These are phyloP conservation scores for Penicillium concentricum DNA, from an alignment of 2,329 filamentous ascomycete genomes.

Conservation along the genomic window DNA sequence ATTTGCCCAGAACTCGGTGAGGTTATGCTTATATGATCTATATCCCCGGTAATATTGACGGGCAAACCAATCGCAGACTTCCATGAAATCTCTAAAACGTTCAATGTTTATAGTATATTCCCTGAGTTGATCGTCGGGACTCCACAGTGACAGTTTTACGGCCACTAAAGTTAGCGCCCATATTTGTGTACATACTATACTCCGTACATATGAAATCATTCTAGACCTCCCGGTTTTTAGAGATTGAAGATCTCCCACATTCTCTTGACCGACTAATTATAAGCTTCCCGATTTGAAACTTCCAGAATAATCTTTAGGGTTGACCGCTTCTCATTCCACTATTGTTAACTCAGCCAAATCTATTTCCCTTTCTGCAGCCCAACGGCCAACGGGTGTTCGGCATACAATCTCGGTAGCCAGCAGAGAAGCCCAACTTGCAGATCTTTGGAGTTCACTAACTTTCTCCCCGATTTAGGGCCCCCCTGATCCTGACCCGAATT, in stretches of 20 bases:
- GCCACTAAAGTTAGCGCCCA: conserved; percentile 7
- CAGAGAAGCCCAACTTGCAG: conserved; percentile 4
- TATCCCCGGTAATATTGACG: neutral
- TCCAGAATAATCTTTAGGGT: conserved; percentile 7
- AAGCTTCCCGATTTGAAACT: neutral
- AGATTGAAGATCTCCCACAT: too few species aligned
- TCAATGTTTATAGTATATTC: neutral
- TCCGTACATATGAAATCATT: neutral
- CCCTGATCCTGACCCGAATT: neutral
- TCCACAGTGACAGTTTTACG: conserved; percentile 1
- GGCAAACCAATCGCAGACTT: neutral
- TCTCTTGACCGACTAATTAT: neutral
- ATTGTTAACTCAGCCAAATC: conserved; percentile 12
- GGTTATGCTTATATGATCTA: neutral
- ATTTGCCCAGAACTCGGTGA: neutral
- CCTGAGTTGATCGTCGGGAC: neutral
- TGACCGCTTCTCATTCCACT: conserved; percentile 21
- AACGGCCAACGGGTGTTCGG: conserved; percentile 17
- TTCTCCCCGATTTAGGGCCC: conserved; percentile 18
- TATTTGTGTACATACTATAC: neutral
- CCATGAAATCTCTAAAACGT: neutral
- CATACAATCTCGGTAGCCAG: conserved; percentile 11
- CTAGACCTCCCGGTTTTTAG: neutral
- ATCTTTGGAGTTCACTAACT: conserved; percentile 17
- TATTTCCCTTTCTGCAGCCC: conserved; percentile 9